Evolutionary conservation across 2,329 filamentous ascomycete genomes (phyloP), one percentile per base, ranked within the genome.

Genomic region (Aulographum hederae): DNA sequence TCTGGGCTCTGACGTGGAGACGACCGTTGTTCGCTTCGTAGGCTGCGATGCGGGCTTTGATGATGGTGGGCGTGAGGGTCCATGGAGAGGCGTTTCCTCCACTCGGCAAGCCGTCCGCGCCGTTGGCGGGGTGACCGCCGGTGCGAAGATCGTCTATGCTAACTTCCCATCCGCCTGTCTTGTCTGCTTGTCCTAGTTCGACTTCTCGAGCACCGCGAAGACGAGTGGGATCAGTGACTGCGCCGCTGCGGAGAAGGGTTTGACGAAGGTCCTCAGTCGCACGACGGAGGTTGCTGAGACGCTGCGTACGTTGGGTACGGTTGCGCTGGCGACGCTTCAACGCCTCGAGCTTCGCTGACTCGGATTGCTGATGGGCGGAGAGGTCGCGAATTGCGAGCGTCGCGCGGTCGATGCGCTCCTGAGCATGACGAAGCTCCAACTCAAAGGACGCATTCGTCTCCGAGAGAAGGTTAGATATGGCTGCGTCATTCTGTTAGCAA

Each of bases 301-400:
- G 81, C 46, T 81, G 48, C 41, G 66, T 68, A 52, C 56, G 68
- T 58, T 60, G 82, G 52, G 57, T 72, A 57, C 65, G 57, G 53
- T 73, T 58, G 53, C 73, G 65, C 16, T 73, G 61, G 23, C 70
- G 71, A 4, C 67, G 62, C 37, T 78, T 75, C 8, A 91, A 58
- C 6, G 68, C 63, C 37, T 91, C 79, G 3, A 92, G 58, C 15
- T 65, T 69, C 34, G 75, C 73, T 33, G 80, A 73, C 33, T 85
- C 77, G 33, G 84, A 77, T 40, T 77, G 74, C 19, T 93, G 69
- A 38, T 79, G 71, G 14, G 75, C 67, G 2, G 84, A 89, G 2
- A 81, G 75, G 34, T 80, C 76, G 30, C 82, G 77, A 32, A 98
- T 74, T 17, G 77, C 74, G 26, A 69, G 62, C 52, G 94, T 86